Evolutionary conservation across 139 green algal genomes (phyloP).

Genomic region (Astrephomene gubernaculifera): DNA sequence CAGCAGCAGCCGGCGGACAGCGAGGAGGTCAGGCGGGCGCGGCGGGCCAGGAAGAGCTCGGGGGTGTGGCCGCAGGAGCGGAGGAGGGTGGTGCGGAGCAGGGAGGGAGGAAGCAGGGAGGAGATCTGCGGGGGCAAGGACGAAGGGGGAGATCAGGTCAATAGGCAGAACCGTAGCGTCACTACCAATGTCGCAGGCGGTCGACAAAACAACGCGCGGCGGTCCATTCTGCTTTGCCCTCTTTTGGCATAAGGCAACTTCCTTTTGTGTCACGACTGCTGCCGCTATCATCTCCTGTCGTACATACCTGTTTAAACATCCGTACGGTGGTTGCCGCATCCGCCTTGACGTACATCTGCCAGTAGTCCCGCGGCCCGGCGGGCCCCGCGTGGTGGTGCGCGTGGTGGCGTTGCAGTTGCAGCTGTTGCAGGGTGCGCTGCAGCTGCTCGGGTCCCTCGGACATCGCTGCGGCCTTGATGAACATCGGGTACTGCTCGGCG

Average conservation of each 20-base stretch:
- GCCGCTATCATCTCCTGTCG: no score
- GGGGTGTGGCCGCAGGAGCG: conserved; percentile 39
- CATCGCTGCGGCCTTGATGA: no score
- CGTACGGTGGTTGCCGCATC: conserved; percentile 8
- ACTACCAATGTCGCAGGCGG: no score
- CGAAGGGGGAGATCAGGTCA: neutral
- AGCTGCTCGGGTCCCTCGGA: neutral
- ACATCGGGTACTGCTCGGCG: neutral
- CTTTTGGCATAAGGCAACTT: no score
- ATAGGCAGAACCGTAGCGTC: no score
- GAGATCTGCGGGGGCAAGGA: no score
- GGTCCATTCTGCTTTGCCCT: no score
- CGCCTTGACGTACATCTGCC: neutral
- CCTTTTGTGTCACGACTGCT: no score
- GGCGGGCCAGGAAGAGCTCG: conserved; percentile 66
- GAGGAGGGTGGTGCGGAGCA: conserved; percentile 64
- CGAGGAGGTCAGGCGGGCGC: conserved; percentile 52
- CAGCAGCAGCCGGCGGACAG: conserved; percentile 61
- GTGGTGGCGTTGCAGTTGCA: no score
- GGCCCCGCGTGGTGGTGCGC: no score
- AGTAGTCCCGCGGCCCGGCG: neutral
- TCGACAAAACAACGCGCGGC: no score
- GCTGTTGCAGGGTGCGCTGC: neutral
- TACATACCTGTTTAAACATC: conserved; percentile 20
- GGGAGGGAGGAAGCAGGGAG: neutral